Evolutionary conservation across 768 basidiomycete species (phyloP).

Genomic region (Collybia sordida): DNA sequence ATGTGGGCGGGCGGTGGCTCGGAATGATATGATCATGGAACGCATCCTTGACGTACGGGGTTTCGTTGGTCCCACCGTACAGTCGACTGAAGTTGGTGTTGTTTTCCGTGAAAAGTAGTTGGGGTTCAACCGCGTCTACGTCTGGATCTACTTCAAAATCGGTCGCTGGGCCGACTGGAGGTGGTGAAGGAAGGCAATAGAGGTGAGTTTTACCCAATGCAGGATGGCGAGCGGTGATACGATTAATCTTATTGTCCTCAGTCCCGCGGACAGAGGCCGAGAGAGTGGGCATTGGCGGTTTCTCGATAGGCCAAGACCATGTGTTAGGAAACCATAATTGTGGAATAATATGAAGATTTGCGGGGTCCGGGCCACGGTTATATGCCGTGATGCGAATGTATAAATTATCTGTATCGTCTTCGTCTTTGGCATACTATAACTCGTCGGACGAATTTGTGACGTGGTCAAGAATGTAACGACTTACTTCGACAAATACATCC

Average conservation of each 20-base stretch:
- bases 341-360: constrained; percentile 91
- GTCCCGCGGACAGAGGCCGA: constrained; percentile 47
- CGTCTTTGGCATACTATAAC: constrained; percentile 92
- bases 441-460: constrained; percentile 1
- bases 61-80: constrained; percentile 85
- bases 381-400: constrained; percentile 95
- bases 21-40: constrained; percentile 98
- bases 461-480: constrained; percentile 20
- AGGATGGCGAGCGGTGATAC: constrained; percentile 72
- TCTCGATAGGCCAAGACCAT: constrained; percentile 89
- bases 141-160: constrained; percentile 63
- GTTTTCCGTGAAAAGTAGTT: constrained; percentile 94
- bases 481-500: constrained; percentile 97
- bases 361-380: constrained; percentile 94
- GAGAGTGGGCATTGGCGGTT: constrained; percentile 65
- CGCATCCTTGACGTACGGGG: constrained; percentile 89
- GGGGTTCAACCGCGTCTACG: constrained; percentile 72
- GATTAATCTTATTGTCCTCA: constrained; percentile 46
- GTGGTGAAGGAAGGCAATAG: constrained; percentile 90
- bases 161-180: constrained; percentile 77
- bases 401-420: constrained; percentile 82
- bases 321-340: constrained; percentile 98
- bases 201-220: constrained; percentile 75
- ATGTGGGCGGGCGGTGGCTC: constrained; percentile 66
- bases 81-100: constrained; percentile 93